Conservation (phyloP, 148 eudicot species). For the Polygonum aviculare region DNA sequence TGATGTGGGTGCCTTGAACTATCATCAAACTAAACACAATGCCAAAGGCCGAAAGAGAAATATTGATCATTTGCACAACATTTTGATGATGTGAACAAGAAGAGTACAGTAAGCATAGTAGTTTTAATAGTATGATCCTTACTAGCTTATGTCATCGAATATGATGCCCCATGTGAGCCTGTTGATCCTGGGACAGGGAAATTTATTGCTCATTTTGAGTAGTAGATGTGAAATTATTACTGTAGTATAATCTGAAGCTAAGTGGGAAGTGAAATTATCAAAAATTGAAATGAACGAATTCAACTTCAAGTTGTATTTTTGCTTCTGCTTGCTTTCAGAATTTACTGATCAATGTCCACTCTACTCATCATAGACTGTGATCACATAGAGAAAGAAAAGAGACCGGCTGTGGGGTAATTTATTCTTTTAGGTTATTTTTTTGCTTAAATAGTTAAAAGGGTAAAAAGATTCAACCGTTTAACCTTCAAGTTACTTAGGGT, state of each 20-base stretch:
- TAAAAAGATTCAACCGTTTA: too few species aligned
- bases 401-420: too few species aligned
- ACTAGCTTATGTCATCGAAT: neutral
- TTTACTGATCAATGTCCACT: neutral
- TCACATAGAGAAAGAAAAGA: too few species aligned
- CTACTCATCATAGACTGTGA: neutral
- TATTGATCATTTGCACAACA: too few species aligned
- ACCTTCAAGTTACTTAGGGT: too few species aligned
- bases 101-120: neutral
- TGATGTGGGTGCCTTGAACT: too few species aligned
- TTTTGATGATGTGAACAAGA: neutral
- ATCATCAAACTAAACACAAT: too few species aligned
- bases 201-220: neutral
- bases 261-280: neutral
- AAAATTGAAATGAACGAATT: neutral
- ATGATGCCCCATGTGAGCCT: neutral
- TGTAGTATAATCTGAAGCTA: neutral
- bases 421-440: too few species aligned
- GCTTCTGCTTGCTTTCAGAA: neutral
- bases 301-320: neutral
- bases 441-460: too few species aligned
- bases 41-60: too few species aligned
- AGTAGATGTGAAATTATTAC: neutral
- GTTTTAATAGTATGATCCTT: neutral
- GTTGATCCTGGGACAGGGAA: neutral